Base-by-base conservation (phyloP, 148 eudicot genomes). In the Dysphania ambrosioides region DNA sequence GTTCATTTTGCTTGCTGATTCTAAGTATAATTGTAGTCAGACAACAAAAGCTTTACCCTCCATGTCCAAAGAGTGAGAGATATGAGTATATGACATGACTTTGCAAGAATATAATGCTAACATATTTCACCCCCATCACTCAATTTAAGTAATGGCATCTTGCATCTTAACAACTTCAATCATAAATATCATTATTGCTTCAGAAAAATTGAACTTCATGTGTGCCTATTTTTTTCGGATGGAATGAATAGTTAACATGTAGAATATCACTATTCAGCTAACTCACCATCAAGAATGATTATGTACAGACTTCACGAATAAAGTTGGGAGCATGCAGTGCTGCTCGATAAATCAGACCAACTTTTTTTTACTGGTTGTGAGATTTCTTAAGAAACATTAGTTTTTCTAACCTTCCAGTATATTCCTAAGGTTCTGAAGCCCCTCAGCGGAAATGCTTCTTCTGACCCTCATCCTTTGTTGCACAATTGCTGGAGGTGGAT, bases 391-490 rank as follows among this genome's bases (percentile, higher is more conserved):
- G 68, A 58, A 41, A 75, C 27, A 31, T 64, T 21, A 69, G 24
- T 19, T 23, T 2, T 51, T 72, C 81, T 85, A 88, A 21, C 85
- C 83, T 75, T 87, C 91, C 71, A 92, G 63, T 47, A 82, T 77
- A 74, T 75, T 73, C 70, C 67, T 87, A 36, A 92, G 75, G 79
- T 85, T 90, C 70, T 85, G 88, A 75, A 93, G 88, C 58, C 93
- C 96, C 72, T 90, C 93, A 0, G 97, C 97, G 3, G 93, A 90
- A 58, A 93, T 90, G 73, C 93, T 90, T 75, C 90, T 78, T 68
- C 87, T 82, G 29, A 93, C 83, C 75, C 80, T 85, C 53, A 84
- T 72, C 79, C 80, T 90, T 56, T 74, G 88, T 66, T 85, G 83
- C 70, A 73, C 85, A 78, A 76, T 77, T 3, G 76, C 70, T 16